Conservation (phyloP, 169 alveolate genomes). For the Sarcocystis neurona region DNA sequence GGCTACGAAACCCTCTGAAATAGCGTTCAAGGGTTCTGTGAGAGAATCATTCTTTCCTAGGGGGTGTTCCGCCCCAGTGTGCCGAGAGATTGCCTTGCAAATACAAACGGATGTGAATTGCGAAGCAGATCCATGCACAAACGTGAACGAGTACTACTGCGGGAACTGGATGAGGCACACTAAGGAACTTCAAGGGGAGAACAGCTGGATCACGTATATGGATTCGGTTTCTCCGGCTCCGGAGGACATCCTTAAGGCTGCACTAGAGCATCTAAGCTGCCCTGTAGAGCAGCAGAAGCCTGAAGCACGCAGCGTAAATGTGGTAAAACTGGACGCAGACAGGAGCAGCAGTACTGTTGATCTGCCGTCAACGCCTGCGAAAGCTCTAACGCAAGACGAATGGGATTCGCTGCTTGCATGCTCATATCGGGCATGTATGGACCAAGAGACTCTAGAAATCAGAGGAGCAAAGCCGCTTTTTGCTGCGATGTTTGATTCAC, state of each 20-base stretch:
- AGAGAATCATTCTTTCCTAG: too few species aligned
- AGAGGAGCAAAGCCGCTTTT: constrained; percentile 30
- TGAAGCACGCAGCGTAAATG: not conserved
- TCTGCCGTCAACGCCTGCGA: not conserved
- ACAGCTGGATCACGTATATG: not conserved
- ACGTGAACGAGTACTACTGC: constrained; percentile 11
- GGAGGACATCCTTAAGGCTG: not conserved
- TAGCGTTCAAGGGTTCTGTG: too few species aligned
- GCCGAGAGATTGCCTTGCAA: not conserved
- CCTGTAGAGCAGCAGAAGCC: not conserved
- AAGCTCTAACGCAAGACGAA: not conserved
- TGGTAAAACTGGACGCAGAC: not conserved
- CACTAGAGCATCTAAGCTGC: not conserved
- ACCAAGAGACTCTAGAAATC: constrained; percentile 10
- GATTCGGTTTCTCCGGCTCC: constrained; percentile 7
- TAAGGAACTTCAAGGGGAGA: not conserved
- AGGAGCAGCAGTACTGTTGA: not conserved
- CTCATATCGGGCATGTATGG: constrained; percentile 23
- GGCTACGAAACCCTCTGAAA: too few species aligned
- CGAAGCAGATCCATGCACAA: constrained; percentile 8
- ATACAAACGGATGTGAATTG: constrained; percentile 9
- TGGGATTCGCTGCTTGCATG: constrained; percentile 22
- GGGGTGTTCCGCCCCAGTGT: too few species aligned
- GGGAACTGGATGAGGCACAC: constrained; percentile 14
- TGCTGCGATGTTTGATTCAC: not conserved